phyloP scores from a whole-genome alignment of 192 early-diverging fungal species.

The Lunasporangiospora selenospora region DNA sequence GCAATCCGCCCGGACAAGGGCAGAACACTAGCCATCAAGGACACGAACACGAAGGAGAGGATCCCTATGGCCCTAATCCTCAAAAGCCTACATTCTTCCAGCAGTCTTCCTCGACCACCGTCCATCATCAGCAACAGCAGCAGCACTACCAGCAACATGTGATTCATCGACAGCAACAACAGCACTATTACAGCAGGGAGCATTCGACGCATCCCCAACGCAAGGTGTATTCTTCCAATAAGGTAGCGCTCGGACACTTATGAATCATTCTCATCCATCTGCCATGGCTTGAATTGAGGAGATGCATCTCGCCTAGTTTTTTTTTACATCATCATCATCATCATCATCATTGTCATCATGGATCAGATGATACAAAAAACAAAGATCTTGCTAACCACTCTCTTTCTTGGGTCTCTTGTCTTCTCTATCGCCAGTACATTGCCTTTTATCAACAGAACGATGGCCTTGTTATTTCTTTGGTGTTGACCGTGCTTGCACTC shows the following conservation, averaged over 20 bases:
- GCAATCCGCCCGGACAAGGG: conserved; percentile 13
- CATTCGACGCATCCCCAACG: conserved; percentile 29
- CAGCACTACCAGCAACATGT: not conserved
- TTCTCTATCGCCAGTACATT: conserved; percentile 28
- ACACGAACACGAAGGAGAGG: not conserved
- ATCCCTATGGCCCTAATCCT: conserved; percentile 39
- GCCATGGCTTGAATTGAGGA: too few species aligned
- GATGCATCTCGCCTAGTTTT: not conserved
- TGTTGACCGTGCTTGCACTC: conserved; percentile 69
- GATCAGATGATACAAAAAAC: not conserved
- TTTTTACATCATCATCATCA: not conserved
- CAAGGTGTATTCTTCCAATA: conserved; percentile 53
- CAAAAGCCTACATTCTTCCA: conserved; percentile 45
- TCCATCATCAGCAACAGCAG: conserved; percentile 25
- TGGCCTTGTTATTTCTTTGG: conserved; percentile 51
- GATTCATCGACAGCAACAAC: too few species aligned
- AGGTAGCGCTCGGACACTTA: conserved; percentile 28
- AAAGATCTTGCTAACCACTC: not conserved
- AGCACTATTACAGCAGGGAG: conserved; percentile 9
- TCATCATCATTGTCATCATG: not conserved
- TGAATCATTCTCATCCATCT: not conserved
- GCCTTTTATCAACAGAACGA: conserved; percentile 56
- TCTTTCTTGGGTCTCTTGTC: not conserved
- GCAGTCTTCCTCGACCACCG: too few species aligned
- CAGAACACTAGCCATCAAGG: not conserved